Conservation (phyloP, 1,139 yeast species). For the Pneumocystis oryctolagi region DNA sequence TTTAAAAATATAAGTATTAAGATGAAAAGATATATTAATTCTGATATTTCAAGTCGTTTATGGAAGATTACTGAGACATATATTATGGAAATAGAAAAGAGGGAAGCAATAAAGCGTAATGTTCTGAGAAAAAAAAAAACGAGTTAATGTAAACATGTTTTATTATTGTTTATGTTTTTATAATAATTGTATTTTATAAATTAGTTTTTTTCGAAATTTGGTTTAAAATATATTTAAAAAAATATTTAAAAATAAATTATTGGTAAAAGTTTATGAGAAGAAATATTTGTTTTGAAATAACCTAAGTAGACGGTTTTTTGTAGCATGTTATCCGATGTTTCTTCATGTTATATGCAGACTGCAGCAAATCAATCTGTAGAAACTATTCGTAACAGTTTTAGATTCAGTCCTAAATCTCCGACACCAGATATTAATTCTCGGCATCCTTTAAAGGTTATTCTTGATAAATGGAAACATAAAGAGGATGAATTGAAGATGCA, state of each 20-base stretch:
- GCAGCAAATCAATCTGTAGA: not conserved
- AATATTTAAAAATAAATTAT: not conserved
- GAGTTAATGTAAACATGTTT: not conserved
- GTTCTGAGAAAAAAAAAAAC: constrained; percentile 16
- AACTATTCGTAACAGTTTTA: constrained; percentile 10
- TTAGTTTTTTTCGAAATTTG: not conserved
- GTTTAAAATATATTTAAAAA: not conserved
- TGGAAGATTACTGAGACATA: constrained; percentile 46
- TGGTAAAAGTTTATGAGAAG: not conserved
- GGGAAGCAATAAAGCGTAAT: constrained; percentile 52
- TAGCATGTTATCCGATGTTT: not conserved
- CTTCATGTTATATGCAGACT: not conserved
- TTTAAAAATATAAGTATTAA: constrained; percentile 39
- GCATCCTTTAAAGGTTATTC: constrained; percentile 72
- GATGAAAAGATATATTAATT: constrained; percentile 50
- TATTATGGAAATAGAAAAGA: constrained; percentile 49
- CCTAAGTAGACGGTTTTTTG: not conserved
- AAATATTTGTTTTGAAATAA: not conserved
- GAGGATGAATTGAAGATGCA: constrained; percentile 60
- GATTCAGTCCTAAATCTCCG: constrained; percentile 6
- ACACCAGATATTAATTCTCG: constrained; percentile 6
- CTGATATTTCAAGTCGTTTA: constrained; percentile 44
- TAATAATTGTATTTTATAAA: not conserved
- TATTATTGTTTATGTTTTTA: not conserved
- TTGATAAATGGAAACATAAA: constrained; percentile 65